A percentile compares a stretch with the other conserved stretches of the same genome.
Evolutionary conservation across 1,284 basidiomycete species (phyloP).

Genomic region (Somion occarium): DNA sequence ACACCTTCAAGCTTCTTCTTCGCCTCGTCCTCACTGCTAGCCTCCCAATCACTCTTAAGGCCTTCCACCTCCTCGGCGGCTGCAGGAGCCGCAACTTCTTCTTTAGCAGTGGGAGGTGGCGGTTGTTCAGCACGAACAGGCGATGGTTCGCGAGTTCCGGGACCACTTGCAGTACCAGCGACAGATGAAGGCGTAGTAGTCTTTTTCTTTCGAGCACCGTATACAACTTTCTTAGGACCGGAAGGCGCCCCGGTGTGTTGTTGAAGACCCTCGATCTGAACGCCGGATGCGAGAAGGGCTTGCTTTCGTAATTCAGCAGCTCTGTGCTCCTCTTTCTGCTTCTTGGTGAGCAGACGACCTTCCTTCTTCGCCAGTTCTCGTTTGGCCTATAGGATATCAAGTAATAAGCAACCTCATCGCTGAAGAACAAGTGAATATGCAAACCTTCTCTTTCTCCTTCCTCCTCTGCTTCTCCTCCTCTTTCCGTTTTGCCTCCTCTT

Average conservation of each 20-base stretch:
- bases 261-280: constrained; percentile 85
- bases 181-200: constrained; percentile 24
- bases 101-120: constrained; percentile 21
- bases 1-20: constrained; percentile 29
- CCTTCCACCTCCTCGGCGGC: constrained; percentile 28
- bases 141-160: constrained; percentile 31
- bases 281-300: constrained; percentile 86
- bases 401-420: constrained; percentile 9
- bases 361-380: constrained; percentile 85
- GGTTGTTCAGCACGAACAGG: constrained; percentile 43
- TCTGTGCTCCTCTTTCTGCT: constrained; percentile 93
- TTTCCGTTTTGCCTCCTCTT: constrained; percentile 71
- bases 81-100: not conserved
- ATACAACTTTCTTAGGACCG: constrained; percentile 67
- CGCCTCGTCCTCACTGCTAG: constrained; percentile 49
- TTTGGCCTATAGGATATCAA: constrained; percentile 54
- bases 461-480: constrained; percentile 82
- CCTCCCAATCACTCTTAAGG: constrained; percentile 86
- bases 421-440: constrained; percentile 2
- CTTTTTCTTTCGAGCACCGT: constrained; percentile 76
- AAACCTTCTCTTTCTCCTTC: constrained; percentile 90
- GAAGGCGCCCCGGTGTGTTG: constrained; percentile 45
- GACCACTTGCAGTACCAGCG: constrained; percentile 30
- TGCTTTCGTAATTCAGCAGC: constrained; percentile 90
- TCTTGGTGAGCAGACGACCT: constrained; percentile 87